phyloP scores from a whole-genome alignment of 2,329 filamentous ascomycete genomes.

The Rachicladosporium sp. region DNA sequence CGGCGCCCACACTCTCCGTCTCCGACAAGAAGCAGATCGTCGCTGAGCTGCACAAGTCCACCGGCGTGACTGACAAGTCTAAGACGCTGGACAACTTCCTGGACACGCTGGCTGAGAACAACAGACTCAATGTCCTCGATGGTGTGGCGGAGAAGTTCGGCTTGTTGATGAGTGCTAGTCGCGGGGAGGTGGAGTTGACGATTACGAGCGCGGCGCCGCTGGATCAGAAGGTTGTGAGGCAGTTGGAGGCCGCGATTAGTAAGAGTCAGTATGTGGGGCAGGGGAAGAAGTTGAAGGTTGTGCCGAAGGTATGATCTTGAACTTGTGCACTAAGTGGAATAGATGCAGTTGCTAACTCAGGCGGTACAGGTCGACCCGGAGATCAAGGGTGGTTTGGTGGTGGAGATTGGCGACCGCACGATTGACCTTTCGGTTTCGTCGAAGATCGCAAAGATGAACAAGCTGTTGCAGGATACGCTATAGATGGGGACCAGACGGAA shows the following conservation, averaged over 20 bases:
- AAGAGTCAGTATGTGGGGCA: constrained; percentile 81
- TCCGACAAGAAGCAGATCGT: constrained; percentile 79
- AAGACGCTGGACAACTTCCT: constrained; percentile 93
- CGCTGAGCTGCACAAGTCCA: constrained; percentile 74
- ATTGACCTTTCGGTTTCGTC: constrained; percentile 93
- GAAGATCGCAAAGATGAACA: constrained; percentile 98
- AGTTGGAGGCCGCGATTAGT: constrained; percentile 74
- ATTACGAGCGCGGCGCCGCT: constrained; percentile 85
- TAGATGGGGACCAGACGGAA: constrained; percentile 46
- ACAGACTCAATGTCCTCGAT: constrained; percentile 73
- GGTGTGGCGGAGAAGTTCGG: constrained; percentile 79
- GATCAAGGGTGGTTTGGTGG: constrained; percentile 82
- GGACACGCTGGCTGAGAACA: constrained; percentile 83
- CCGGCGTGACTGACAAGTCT: constrained; percentile 54
- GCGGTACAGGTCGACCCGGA: constrained; percentile 70
- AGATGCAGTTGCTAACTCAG: constrained; percentile 8
- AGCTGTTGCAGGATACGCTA: constrained; percentile 90
- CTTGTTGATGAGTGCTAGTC: constrained; percentile 74
- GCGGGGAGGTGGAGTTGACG: constrained; percentile 84
- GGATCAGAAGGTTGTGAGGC: constrained; percentile 72
- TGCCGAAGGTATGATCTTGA: constrained; percentile 54
- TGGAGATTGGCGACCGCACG: constrained; percentile 90
- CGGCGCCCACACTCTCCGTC: constrained; percentile 63
- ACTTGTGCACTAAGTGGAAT: not conserved
- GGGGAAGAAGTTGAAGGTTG: constrained; percentile 97